Percentiles rank a stretch among this genome's conserved stretches.
Conservation (phyloP, 768 basidiomycete species). For the Suillus subluteus region DNA sequence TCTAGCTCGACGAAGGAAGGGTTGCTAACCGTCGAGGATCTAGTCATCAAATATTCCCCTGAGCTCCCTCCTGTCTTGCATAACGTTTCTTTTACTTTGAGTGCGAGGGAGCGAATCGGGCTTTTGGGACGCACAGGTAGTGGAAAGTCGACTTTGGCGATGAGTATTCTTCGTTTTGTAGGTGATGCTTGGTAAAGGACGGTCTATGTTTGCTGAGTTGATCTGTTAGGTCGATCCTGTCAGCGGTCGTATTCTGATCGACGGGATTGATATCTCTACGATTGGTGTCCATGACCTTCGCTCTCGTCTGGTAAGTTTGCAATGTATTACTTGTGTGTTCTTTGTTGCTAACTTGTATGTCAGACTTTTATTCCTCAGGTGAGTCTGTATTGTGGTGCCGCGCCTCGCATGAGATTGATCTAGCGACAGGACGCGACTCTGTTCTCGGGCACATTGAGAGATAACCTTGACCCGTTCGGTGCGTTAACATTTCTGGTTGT, state of each 20-base stretch:
- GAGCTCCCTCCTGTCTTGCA: conserved; percentile 84
- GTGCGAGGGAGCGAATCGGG: conserved; percentile 75
- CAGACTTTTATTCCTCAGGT: conserved; percentile 79
- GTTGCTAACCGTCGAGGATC: conserved; percentile 71
- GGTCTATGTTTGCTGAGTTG: neutral
- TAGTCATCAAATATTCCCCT: conserved; percentile 82
- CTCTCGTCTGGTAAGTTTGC: conserved; percentile 64
- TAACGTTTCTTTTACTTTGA: conserved; percentile 71
- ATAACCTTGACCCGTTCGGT: conserved; percentile 78
- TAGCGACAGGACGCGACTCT: conserved; percentile 61
- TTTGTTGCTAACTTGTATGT: conserved; percentile 8
- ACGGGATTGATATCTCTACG: conserved; percentile 85
- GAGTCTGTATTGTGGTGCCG: neutral
- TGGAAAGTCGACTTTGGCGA: conserved; percentile 83
- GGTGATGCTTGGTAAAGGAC: conserved; percentile 27
- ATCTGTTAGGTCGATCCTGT: conserved; percentile 67
- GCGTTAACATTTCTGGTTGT: conserved; percentile 10
- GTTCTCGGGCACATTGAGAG: conserved; percentile 79
- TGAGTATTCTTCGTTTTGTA: conserved; percentile 84
- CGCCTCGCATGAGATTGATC: conserved; percentile 4
- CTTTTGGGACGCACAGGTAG: conserved; percentile 83
- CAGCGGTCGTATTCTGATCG: conserved; percentile 76
- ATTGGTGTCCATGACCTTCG: conserved; percentile 86
- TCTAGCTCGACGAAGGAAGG: conserved; percentile 62
- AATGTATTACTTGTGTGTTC: conserved; percentile 9